Evolutionary conservation across 2,329 filamentous ascomycete species (phyloP).

Genomic region (Aspergillus ibericus): DNA sequence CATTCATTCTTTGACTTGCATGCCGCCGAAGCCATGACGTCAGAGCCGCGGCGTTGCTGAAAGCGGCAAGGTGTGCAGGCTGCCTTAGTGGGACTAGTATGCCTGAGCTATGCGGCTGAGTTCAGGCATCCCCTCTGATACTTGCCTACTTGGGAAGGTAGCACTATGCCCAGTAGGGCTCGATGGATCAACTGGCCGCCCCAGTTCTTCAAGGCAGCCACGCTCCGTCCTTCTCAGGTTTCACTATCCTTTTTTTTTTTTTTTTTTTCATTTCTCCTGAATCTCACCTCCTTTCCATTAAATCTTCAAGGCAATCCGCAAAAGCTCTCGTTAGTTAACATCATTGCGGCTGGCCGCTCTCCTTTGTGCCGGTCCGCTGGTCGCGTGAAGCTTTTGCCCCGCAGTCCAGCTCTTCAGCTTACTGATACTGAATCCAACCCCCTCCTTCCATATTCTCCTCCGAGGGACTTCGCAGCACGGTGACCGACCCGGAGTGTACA

Average conservation of each 20-base stretch:
- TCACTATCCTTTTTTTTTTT: slow-evolving; percentile 6
- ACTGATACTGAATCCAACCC: not conserved
- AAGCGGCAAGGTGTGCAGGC: not conserved
- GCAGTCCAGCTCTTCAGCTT: slow-evolving; percentile 15
- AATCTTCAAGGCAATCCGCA: not conserved
- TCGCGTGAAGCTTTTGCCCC: slow-evolving; percentile 21
- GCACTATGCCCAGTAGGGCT: not conserved
- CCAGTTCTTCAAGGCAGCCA: slow-evolving; percentile 16
- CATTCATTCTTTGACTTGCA: not conserved
- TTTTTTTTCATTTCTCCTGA: slow-evolving; percentile 4
- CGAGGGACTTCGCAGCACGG: not conserved
- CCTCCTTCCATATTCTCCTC: not conserved
- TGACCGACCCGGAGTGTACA: not conserved
- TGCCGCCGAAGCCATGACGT: not conserved
- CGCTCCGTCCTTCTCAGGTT: slow-evolving; percentile 7
- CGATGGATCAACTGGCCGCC: slow-evolving; percentile 13
- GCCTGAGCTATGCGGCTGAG: not conserved
- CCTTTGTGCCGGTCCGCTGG: slow-evolving; percentile 7
- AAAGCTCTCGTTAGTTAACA: not conserved
- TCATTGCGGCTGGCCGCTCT: slow-evolving; percentile 19
- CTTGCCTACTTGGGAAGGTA: not conserved
- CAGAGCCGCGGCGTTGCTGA: not conserved
- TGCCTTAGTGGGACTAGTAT: not conserved
- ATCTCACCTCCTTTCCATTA: not conserved
- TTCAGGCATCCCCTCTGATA: not conserved